Conservation (phyloP, 2,329 filamentous ascomycete genomes). For the Talaromyces albobiverticillius region DNA sequence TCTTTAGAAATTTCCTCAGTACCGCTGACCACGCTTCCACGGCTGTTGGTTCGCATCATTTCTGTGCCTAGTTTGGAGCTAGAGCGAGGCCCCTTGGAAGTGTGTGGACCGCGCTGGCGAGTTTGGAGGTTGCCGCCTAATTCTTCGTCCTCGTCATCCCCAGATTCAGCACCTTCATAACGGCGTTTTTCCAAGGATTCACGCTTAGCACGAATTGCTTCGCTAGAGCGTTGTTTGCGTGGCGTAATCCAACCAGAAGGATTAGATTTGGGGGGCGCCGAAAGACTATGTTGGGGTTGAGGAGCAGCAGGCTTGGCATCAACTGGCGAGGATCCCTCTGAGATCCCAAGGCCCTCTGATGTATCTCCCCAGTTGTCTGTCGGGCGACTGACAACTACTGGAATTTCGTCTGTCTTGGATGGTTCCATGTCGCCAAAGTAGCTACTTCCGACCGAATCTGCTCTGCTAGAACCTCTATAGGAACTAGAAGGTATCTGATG, state of each 20-base stretch:
- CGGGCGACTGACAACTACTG: conserved; percentile 71
- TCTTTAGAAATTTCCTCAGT: conserved; percentile 39
- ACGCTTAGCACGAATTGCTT: conserved; percentile 71
- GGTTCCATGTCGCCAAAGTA: conserved; percentile 85
- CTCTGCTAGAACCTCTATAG: conserved; percentile 74
- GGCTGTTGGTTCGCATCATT: conserved; percentile 96
- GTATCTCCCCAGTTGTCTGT: conserved; percentile 68
- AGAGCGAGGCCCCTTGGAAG: conserved; percentile 56
- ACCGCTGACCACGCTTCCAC: conserved; percentile 68
- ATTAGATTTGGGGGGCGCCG: conserved; percentile 50
- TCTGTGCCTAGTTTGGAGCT: conserved; percentile 91
- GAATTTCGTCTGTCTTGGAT: conserved; percentile 71
- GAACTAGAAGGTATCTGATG: conserved; percentile 69
- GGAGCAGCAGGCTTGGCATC: conserved; percentile 22
- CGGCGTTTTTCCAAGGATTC: conserved; percentile 71
- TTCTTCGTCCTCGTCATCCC: conserved; percentile 93
- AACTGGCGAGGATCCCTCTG: conserved; percentile 49
- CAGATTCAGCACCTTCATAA: conserved; percentile 76
- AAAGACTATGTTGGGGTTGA: conserved; percentile 60
- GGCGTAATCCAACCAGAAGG: conserved; percentile 33
- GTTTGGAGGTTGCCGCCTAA: conserved; percentile 58
- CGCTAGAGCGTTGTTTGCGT: conserved; percentile 65
- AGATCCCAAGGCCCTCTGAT: conserved; percentile 75
- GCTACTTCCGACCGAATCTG: conserved; percentile 80
- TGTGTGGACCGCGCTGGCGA: conserved; percentile 50